Conservation (phyloP, 2,329 filamentous ascomycete species). For the Dichotomopilus funicola region DNA sequence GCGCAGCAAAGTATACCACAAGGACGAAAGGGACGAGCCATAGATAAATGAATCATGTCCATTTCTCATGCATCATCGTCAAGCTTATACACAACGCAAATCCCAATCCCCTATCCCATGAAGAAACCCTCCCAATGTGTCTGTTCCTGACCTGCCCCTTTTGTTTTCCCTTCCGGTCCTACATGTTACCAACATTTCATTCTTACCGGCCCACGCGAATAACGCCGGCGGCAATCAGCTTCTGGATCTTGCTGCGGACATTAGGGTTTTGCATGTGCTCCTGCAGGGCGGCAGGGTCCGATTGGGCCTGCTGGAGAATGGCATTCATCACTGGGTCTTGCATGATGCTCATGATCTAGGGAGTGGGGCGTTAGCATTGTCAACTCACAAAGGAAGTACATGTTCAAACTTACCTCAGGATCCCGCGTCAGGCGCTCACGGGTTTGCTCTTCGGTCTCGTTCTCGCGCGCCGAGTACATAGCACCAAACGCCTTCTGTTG, state of each 20-base stretch:
- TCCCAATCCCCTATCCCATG: not conserved
- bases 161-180: not conserved
- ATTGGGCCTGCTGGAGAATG: slow-evolving; percentile 93
- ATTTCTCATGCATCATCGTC: slow-evolving; percentile 23
- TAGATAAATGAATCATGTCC: not conserved
- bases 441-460: slow-evolving; percentile 94
- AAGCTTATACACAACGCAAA: slow-evolving; percentile 1
- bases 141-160: not conserved
- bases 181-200: not conserved
- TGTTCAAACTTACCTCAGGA: slow-evolving; percentile 63
- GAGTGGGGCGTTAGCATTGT: slow-evolving; percentile 24
- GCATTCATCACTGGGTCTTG: slow-evolving; percentile 97
- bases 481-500: slow-evolving; percentile 86
- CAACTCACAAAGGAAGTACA: not conserved
- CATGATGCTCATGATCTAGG: slow-evolving; percentile 77
- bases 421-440: slow-evolving; percentile 84
- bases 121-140: not conserved
- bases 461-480: slow-evolving; percentile 85
- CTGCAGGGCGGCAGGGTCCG: slow-evolving; percentile 82
- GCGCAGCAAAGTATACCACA: too few species aligned
- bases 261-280: slow-evolving; percentile 95
- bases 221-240: slow-evolving; percentile 86
- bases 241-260: slow-evolving; percentile 85
- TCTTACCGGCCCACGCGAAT: slow-evolving; percentile 60
- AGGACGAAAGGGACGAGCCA: too few species aligned